Base-by-base conservation (phyloP, 495 filamentous ascomycete genomes). In the Neurospora pannonica region DNA sequence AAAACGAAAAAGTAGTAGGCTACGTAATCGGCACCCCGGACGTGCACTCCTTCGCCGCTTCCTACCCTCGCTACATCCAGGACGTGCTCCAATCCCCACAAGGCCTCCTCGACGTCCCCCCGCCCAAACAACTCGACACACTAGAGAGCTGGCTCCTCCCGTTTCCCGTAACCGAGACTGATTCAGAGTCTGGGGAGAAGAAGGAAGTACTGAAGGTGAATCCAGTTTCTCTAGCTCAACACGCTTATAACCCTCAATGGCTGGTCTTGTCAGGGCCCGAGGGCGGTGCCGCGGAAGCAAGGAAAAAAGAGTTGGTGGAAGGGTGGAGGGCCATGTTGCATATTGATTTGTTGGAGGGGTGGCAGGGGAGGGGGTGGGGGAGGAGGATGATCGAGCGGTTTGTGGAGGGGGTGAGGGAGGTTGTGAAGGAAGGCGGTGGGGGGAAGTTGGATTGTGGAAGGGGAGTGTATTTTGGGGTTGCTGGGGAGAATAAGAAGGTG, bases 401-500 rank as follows among this genome's bases (percentile, higher is more conserved):
- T 75, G 76, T 83, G 0, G 76, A 77, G 70, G 75, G 70, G 17
- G 79, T 87, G 70, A 79, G 75, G 71, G 71, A 71, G 70, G n/a
- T n/a, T n/a, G n/a, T n/a, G n/a, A n/a, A n/a, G n/a, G n/a, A n/a
- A n/a, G n/a, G n/a, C n/a, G n/a, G 37, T 38, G 72, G 40, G 54
- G 71, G n/a, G 67, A 75, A n/a, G n/a, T n/a, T n/a, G n/a, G n/a
- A 81, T 31, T 73, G 71, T 54, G 83, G 82, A 11, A 80, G 71
- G 72, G 84, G 84, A 24, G 75, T 83, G 4, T 78, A 83, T 62
- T 69, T 85, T 42, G 84, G 83, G 1, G 77, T 83, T 0, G 76
- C 78, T 8, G 81, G 77, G 42, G 84, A 86, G 77, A 85, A 85
- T 74, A 76, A 71, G 0, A 82, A 84, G 79, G 84, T 84, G 10